Percentiles rank a stretch among this genome's conserved stretches.
These are phyloP conservation scores for Huiozyma naganishii DNA, from an alignment of 805 yeast genomes.

Conservation along the genomic window DNA sequence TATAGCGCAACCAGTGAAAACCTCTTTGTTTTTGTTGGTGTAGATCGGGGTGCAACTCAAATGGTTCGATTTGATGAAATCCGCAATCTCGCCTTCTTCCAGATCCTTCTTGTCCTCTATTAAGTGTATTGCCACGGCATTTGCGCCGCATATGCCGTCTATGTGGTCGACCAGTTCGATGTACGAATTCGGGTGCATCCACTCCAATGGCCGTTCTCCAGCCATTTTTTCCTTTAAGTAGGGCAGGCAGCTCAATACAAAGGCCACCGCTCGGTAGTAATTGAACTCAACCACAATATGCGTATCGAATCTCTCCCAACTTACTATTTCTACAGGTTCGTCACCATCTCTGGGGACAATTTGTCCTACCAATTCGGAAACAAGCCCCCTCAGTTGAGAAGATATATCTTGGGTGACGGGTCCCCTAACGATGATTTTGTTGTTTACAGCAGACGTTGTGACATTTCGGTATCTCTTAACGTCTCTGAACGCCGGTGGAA, in stretches of 20 bases:
- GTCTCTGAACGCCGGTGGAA: conserved; percentile 5
- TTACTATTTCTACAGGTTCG: too few relatives aligned
- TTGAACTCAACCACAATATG: conserved; percentile 10
- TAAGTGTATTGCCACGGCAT: conserved; percentile 7
- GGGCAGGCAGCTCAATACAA: conserved; percentile 13
- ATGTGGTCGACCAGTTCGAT: conserved; percentile 13
- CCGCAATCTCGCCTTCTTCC: conserved; percentile 4
- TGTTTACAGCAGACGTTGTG: conserved; percentile 5
- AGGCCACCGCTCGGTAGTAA: conserved; percentile 11
- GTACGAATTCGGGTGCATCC: conserved; percentile 22
- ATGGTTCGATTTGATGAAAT: background rate
- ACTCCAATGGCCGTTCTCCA: conserved; percentile 5
- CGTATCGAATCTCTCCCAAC: background rate
- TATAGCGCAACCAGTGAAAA: background rate
- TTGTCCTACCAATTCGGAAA: too few relatives aligned
- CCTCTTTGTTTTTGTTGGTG: background rate
- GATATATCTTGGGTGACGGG: too few relatives aligned
- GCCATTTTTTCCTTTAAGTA: background rate
- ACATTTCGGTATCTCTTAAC: conserved; percentile 5
- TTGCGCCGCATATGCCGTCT: conserved; percentile 12
- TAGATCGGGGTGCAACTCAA: background rate
- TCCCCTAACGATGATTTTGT: conserved; percentile 2
- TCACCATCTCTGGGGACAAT: too few relatives aligned
- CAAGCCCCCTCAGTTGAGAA: too few relatives aligned
- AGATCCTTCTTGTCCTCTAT: background rate